These are phyloP conservation scores for Lactarius sanguifluus DNA, from an alignment of 768 basidiomycete genomes.

Conservation along the genomic window DNA sequence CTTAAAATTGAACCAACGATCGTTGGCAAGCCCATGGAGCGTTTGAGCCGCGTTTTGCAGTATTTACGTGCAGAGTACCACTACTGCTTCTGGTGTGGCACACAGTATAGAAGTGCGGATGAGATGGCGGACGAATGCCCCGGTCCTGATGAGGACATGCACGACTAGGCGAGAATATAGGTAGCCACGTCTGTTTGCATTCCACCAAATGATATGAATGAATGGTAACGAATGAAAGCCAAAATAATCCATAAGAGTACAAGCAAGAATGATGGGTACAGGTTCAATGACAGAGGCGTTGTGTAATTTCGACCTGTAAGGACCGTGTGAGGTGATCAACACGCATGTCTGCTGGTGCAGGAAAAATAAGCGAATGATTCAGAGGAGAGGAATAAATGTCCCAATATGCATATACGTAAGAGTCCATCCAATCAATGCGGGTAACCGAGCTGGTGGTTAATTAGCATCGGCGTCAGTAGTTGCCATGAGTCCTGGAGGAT, in stretches of 20 bases:
- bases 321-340: conserved; percentile 21
- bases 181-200: conserved; percentile 6
- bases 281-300: conserved; percentile 6
- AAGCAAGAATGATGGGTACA: conserved; percentile 23
- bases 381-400: conserved; percentile 12
- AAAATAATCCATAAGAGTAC: conserved; percentile 18
- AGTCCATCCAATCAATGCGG: conserved; percentile 11
- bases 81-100: conserved; percentile 91
- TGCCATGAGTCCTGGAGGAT: conserved; percentile 14
- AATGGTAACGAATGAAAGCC: conserved; percentile 9
- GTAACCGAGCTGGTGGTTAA: conserved; percentile 1
- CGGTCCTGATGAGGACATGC: conserved; percentile 72
- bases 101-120: conserved; percentile 59
- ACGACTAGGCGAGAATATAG: conserved; percentile 51
- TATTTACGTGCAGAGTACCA: conserved; percentile 71
- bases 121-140: conserved; percentile 70
- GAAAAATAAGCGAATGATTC: conserved; percentile 11
- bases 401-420: conserved; percentile 5
- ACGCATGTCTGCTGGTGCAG: conserved; percentile 11
- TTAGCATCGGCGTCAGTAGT: background rate
- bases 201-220: conserved; percentile 9
- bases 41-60: conserved; percentile 62
- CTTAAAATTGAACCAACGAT: background rate
- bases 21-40: conserved; percentile 59
- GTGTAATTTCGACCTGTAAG: conserved; percentile 12